Percentiles rank a stretch among this genome's conserved stretches.
Evolutionary conservation across 441 rosid genomes (phyloP).

Genomic region (Biscutella laevigata): DNA sequence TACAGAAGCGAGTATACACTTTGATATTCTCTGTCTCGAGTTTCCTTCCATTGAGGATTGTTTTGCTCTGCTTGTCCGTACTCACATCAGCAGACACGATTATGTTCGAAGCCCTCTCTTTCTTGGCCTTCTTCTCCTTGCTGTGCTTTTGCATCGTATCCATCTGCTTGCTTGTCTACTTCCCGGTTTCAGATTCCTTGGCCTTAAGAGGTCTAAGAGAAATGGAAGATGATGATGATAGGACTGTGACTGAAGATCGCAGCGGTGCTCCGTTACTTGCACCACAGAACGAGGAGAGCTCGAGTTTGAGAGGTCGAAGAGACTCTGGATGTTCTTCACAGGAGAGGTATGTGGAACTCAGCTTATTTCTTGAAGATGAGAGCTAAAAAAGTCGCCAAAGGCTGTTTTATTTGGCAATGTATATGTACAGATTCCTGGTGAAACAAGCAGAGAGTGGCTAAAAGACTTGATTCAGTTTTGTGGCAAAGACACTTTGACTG

Average conservation of each 20-base stretch:
- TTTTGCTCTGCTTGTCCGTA: slow-evolving; percentile 77
- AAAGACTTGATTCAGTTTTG: slow-evolving; percentile 18
- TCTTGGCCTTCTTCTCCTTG: slow-evolving; percentile 74
- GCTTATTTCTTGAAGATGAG: slow-evolving; percentile 28
- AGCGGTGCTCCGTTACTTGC: slow-evolving; percentile 54
- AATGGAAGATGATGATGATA: slow-evolving; percentile 60
- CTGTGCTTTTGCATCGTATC: slow-evolving; percentile 65
- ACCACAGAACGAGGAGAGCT: slow-evolving; percentile 46
- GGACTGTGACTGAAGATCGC: slow-evolving; percentile 41
- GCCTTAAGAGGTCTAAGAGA: slow-evolving; percentile 64
- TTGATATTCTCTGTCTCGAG: slow-evolving; percentile 73
- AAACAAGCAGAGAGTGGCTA: slow-evolving; percentile 13
- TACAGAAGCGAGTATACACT: slow-evolving; percentile 79
- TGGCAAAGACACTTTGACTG: slow-evolving; percentile 21
- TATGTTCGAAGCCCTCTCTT: slow-evolving; percentile 67
- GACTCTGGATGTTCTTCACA: slow-evolving; percentile 22
- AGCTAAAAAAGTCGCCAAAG: slow-evolving; percentile 2
- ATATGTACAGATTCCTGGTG: slow-evolving; percentile 27
- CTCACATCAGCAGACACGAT: slow-evolving; percentile 55
- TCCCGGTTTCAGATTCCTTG: slow-evolving; percentile 82
- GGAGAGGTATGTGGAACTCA: slow-evolving; percentile 33
- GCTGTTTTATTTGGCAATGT: slow-evolving; percentile 19
- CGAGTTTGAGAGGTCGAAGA: slow-evolving; percentile 33
- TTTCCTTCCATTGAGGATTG: slow-evolving; percentile 81
- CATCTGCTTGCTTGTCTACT: slow-evolving; percentile 75